Base-by-base conservation (phyloP, 164 flowering plant species). In the Malania oleifera region DNA sequence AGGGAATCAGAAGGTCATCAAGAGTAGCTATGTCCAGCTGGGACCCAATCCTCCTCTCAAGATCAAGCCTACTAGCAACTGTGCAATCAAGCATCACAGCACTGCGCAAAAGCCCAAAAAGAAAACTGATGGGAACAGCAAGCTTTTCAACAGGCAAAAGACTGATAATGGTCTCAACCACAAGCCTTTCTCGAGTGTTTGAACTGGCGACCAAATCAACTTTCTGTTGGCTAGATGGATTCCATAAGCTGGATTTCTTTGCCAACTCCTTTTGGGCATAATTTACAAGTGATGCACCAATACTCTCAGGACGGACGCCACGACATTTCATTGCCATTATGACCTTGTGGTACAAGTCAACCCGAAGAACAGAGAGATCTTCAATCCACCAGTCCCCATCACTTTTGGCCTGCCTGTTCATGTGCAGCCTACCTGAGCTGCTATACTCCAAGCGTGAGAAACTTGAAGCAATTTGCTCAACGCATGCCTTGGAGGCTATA, bases 371-470 rank as follows among this genome's bases (percentile, higher is more conserved):
- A 18, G 93, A 84, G 24, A 89, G 72, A 72, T 89, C 96, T 61
- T 89, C 91, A 20, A 86, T 81, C 96, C 96, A 91, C 96, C 96
- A 89, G 60, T 87, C 96, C 10, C 78, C 82, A 19, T 75, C 89
- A 61, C 81, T 71, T 62, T 85, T 89, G 23, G 79, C 70, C 38
- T 77, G 89, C 64, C 74, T 73, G 76, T 75, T 82, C 86, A 80
- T 80, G 60, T 83, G 87, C 39, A 87, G 89, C 70, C 95, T 73
- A 5, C 95, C 97, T 2, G 95, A 87, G 74, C 91, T 80, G 78
- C 96, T 89, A 56, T 89, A 85, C 74, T 89, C 95, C 52, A 87
- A 65, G 34, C 90, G 82, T 1, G 93, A 87, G 65, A 89, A 89
- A 56, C 96, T 85, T 29, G 98, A 89, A 25, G 96, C 95, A 59